Conservation (phyloP, 345 rosid species). For the Eucalyptus sideroxylon region DNA sequence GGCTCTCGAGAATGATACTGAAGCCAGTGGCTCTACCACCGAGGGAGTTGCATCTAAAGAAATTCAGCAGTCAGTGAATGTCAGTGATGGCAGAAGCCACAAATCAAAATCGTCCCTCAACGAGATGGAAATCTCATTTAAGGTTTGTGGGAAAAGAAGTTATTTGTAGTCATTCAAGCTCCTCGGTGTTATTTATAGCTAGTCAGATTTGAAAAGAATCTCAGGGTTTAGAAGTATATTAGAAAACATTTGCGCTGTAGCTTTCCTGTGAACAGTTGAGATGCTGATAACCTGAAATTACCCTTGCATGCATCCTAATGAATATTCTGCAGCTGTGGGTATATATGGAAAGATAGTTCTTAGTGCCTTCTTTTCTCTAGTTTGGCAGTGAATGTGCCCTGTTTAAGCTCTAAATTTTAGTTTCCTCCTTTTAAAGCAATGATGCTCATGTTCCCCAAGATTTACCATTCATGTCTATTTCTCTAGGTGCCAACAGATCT, state of each 20-base stretch:
- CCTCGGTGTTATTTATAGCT: background rate
- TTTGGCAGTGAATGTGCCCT: background rate
- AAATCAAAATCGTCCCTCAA: slow-evolving; percentile 11
- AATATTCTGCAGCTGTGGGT: background rate
- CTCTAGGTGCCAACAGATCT: background rate
- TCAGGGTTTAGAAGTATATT: background rate
- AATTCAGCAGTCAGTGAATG: slow-evolving; percentile 12
- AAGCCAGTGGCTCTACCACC: slow-evolving; percentile 9
- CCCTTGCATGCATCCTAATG: background rate
- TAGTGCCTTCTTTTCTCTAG: background rate
- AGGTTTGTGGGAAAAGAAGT: slow-evolving; percentile 26
- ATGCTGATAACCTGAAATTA: background rate
- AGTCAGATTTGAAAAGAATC: background rate
- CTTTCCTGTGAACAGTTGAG: background rate
- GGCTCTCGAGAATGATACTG: slow-evolving; percentile 1
- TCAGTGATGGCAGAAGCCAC: slow-evolving; percentile 20
- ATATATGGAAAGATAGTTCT: background rate
- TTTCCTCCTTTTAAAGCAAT: background rate
- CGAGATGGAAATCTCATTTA: slow-evolving; percentile 34
- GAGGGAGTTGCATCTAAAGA: slow-evolving; percentile 17
- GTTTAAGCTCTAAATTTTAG: background rate
- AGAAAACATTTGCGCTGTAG: background rate
- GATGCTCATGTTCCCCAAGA: background rate
- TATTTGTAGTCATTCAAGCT: background rate
- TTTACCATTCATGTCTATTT: background rate